Conservation (phyloP, 164 flowering plant genomes). For the Vitis rupestris region DNA sequence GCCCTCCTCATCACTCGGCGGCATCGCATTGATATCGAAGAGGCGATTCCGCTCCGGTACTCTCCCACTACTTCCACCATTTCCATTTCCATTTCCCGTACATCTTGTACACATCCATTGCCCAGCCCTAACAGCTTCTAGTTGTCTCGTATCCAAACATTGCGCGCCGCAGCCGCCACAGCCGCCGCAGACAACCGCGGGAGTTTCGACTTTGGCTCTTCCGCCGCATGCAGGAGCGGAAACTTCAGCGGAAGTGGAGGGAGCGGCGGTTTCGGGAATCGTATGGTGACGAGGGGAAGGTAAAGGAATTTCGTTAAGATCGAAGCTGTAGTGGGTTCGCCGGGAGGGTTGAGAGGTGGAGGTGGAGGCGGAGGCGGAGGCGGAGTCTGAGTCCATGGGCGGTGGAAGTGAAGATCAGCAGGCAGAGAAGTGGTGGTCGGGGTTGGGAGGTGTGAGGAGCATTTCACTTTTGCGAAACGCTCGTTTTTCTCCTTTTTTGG, state of each 20-base stretch:
- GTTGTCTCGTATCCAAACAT: too few relatives aligned
- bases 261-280: not conserved
- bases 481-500: too few relatives aligned
- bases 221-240: not conserved
- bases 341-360: too few relatives aligned
- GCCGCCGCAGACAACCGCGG: not conserved
- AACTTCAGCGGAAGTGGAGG: too few relatives aligned
- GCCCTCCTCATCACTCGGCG: not conserved
- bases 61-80: not conserved
- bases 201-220: not conserved
- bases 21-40: slow-evolving; percentile 9
- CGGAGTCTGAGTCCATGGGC: too few relatives aligned
- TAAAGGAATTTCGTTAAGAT: slow-evolving; percentile 10
- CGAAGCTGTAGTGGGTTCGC: not conserved
- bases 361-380: too few relatives aligned
- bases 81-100: not conserved
- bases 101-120: too few relatives aligned
- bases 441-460: too few relatives aligned
- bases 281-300: slow-evolving; percentile 5
- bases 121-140: too few relatives aligned
- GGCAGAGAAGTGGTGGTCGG: too few relatives aligned
- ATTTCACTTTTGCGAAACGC: too few relatives aligned
- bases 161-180: not conserved
- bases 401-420: too few relatives aligned
- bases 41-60: not conserved